Conservation (phyloP, 2,329 filamentous ascomycete species). For the Nothophoma quercina region DNA sequence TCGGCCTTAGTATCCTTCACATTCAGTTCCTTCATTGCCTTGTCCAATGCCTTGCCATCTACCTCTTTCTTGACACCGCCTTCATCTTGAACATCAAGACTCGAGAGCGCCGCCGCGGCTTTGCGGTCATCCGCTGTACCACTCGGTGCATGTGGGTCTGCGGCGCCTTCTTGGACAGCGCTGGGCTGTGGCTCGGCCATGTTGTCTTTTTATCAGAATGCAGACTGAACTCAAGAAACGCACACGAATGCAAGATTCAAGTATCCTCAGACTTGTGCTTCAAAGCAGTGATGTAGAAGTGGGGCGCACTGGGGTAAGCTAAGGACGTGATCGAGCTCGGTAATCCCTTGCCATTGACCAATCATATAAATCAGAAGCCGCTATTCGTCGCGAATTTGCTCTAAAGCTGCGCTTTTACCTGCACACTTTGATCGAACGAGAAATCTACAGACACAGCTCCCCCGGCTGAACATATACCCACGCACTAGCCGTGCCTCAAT, state of each 20-base stretch:
- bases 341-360: constrained; percentile 18
- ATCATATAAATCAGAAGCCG: constrained; percentile 25
- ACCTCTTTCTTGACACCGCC: constrained; percentile 64
- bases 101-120: constrained; percentile 75
- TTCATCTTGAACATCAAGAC: constrained; percentile 66
- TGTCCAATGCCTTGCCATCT: constrained; percentile 73
- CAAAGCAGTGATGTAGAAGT: constrained; percentile 15
- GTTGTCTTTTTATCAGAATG: too few relatives aligned
- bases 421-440: constrained; percentile 1
- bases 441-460: constrained; percentile 6
- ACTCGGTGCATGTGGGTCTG: constrained; percentile 53
- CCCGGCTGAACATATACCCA: not conserved
- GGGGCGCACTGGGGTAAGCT: constrained; percentile 13
- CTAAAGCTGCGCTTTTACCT: constrained; percentile 1
- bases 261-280: not conserved
- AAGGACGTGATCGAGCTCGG: constrained; percentile 7
- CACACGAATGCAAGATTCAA: too few relatives aligned
- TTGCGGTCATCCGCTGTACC: constrained; percentile 78
- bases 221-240: too few relatives aligned
- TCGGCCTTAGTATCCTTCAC: constrained; percentile 54
- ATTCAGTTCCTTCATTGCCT: constrained; percentile 72
- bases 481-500: not conserved
- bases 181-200: constrained; percentile 71
- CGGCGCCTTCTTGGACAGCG: constrained; percentile 66
- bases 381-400: constrained; percentile 18